Conservation (phyloP, 2,329 filamentous ascomycete genomes). For the Fusarium sp. region DNA sequence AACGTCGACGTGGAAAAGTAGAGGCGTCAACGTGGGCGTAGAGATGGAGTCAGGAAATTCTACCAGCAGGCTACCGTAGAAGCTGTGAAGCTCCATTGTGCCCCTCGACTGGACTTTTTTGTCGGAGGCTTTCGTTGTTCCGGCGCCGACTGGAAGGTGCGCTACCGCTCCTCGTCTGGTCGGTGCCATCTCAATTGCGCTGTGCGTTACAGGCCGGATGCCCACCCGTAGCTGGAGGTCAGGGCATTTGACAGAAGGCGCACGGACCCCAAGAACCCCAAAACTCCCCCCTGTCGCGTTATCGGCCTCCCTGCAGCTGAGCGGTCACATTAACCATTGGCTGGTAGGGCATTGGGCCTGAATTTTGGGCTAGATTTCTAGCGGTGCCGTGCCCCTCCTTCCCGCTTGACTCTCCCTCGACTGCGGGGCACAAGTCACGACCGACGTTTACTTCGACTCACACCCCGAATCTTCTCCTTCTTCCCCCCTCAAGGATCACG, state of each 20-base stretch:
- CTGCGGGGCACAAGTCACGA: slow-evolving; percentile 47
- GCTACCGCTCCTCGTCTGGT: slow-evolving; percentile 1
- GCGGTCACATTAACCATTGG: slow-evolving; percentile 36
- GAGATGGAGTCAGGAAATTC: slow-evolving; percentile 48
- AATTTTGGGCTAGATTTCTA: slow-evolving; percentile 41
- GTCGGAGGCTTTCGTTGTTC: slow-evolving; percentile 46
- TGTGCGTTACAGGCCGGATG: slow-evolving; percentile 6
- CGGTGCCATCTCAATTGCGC: not conserved
- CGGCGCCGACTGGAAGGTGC: slow-evolving; percentile 36
- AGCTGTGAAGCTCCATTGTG: slow-evolving; percentile 47
- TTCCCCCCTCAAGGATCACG: slow-evolving; percentile 29
- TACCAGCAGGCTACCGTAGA: slow-evolving; percentile 47
- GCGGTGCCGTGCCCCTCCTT: slow-evolving; percentile 45
- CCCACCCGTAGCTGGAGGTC: slow-evolving; percentile 12
- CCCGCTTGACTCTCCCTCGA: slow-evolving; percentile 37
- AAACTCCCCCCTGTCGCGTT: slow-evolving; percentile 32
- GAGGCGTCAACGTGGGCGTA: slow-evolving; percentile 45
- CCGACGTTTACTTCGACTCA: slow-evolving; percentile 46
- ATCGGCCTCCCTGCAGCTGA: slow-evolving; percentile 31
- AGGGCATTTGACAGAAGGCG: slow-evolving; percentile 37
- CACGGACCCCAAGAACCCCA: slow-evolving; percentile 41
- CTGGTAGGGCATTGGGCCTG: slow-evolving; percentile 41
- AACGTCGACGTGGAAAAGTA: slow-evolving; percentile 42
- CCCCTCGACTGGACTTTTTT: slow-evolving; percentile 47
- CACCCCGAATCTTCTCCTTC: slow-evolving; percentile 36